These are phyloP conservation scores for Drechslerella dactyloides DNA, from an alignment of 2,329 filamentous ascomycete genomes.

Conservation along the genomic window DNA sequence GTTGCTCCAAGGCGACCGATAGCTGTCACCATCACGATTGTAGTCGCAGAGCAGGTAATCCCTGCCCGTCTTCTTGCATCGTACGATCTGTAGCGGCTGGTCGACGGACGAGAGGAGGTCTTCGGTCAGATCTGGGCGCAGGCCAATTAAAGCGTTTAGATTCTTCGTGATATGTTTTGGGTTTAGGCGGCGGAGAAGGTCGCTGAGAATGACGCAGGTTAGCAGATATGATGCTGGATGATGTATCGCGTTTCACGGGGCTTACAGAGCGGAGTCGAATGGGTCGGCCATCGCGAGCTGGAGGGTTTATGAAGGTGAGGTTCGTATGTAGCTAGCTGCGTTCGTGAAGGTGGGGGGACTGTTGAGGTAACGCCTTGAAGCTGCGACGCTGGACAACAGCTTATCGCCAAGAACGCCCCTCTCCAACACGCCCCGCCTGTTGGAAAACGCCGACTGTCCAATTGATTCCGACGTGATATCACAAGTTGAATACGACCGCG, in stretches of 20 bases:
- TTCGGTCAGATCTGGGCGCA: constrained; percentile 91
- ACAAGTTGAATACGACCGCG: neutral
- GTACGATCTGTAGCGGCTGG: constrained; percentile 84
- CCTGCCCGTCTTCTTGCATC: constrained; percentile 84
- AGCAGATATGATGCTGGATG: constrained; percentile 3
- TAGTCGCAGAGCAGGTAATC: constrained; percentile 99
- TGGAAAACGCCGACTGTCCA: neutral
- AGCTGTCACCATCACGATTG: constrained; percentile 97
- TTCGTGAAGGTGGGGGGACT: constrained; percentile 20
- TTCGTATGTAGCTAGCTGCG: neutral
- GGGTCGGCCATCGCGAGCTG: constrained; percentile 63
- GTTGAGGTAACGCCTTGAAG: constrained; percentile 25
- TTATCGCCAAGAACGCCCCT: constrained; percentile 50
- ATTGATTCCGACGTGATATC: neutral
- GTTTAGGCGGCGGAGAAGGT: constrained; percentile 96
- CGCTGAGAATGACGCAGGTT: constrained; percentile 67
- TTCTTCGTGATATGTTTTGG: constrained; percentile 89
- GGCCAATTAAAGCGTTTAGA: constrained; percentile 83
- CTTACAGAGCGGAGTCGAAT: constrained; percentile 78
- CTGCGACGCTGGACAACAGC: constrained; percentile 41
- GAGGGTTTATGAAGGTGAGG: constrained; percentile 58
- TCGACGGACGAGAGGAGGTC: constrained; percentile 97
- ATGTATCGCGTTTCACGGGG: constrained; percentile 1
- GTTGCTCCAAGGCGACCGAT: constrained; percentile 98
- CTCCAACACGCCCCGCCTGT: constrained; percentile 8